Conservation (phyloP, 2,329 filamentous ascomycete genomes). For the Amesomyces nigricolor region DNA sequence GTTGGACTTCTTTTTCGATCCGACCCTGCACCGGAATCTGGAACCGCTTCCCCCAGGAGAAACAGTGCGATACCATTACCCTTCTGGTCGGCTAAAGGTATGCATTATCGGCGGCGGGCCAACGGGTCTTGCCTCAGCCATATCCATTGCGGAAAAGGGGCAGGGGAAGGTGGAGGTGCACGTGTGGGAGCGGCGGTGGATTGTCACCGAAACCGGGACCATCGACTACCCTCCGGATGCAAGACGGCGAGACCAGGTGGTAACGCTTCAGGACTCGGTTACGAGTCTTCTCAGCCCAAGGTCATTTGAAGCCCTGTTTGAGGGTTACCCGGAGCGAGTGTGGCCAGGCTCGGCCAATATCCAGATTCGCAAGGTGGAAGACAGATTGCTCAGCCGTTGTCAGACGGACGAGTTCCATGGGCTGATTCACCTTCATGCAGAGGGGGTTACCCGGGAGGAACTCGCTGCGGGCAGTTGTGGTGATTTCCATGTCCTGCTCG, state of each 20-base stretch:
- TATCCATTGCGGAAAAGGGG: conserved; percentile 33
- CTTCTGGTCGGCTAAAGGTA: conserved; percentile 28
- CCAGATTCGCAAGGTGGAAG: conserved; percentile 36
- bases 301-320: conserved; percentile 30
- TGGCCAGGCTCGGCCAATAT: conserved; percentile 36
- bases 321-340: conserved; percentile 31
- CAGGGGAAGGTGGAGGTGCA: conserved; percentile 31
- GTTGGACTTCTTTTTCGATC: conserved; percentile 36
- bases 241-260: conserved; percentile 33
- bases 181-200: conserved; percentile 34
- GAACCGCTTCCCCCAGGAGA: conserved; percentile 23
- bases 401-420: conserved; percentile 31
- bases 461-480: conserved; percentile 28
- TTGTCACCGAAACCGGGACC: conserved; percentile 21
- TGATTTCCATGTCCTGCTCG: conserved; percentile 35
- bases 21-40: conserved; percentile 29
- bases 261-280: conserved; percentile 34
- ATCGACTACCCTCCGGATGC: conserved; percentile 31
- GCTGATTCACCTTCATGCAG: conserved; percentile 31
- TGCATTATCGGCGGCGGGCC: conserved; percentile 33
- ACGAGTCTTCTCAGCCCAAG: conserved; percentile 28
- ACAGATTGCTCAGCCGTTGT: conserved; percentile 32
- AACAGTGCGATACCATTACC: conserved; percentile 28
- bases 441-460: conserved; percentile 29
- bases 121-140: conserved; percentile 31